These are phyloP conservation scores for Vicia villosa DNA, from an alignment of 306 rosid species.

Conservation along the genomic window DNA sequence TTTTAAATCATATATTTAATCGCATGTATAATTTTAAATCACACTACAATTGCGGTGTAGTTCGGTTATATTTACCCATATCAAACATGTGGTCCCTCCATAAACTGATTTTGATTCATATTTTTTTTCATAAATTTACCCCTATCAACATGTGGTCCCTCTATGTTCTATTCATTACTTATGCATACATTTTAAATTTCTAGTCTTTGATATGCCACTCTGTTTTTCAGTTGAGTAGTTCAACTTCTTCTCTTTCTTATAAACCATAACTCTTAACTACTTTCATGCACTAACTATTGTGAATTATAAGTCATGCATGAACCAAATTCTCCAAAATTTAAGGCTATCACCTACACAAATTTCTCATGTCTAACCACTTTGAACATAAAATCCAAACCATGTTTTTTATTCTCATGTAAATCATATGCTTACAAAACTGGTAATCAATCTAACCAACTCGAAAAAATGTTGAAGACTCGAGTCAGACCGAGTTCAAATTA, in stretches of 20 bases:
- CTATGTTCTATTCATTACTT: background rate
- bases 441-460: too few relatives aligned
- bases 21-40: too few relatives aligned
- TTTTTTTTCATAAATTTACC: background rate
- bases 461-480: too few relatives aligned
- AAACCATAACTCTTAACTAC: conserved; percentile 34
- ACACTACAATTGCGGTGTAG: too few relatives aligned
- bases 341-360: conserved; percentile 15
- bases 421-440: too few relatives aligned
- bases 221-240: background rate
- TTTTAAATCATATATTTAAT: too few relatives aligned
- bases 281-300: conserved; percentile 23
- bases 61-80: too few relatives aligned
- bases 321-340: conserved; percentile 20
- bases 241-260: background rate
- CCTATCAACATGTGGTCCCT: conserved; percentile 29
- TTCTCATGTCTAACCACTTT: conserved; percentile 33
- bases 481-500: too few relatives aligned
- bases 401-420: too few relatives aligned
- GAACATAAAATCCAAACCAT: too few relatives aligned
- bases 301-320: background rate
- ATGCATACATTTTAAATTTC: conserved; percentile 20
- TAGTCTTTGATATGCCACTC: conserved; percentile 1
- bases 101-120: background rate
- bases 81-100: too few relatives aligned